These are phyloP conservation scores for Fusarium subglutinans DNA, from an alignment of 2,329 filamentous ascomycete genomes.

Conservation along the genomic window DNA sequence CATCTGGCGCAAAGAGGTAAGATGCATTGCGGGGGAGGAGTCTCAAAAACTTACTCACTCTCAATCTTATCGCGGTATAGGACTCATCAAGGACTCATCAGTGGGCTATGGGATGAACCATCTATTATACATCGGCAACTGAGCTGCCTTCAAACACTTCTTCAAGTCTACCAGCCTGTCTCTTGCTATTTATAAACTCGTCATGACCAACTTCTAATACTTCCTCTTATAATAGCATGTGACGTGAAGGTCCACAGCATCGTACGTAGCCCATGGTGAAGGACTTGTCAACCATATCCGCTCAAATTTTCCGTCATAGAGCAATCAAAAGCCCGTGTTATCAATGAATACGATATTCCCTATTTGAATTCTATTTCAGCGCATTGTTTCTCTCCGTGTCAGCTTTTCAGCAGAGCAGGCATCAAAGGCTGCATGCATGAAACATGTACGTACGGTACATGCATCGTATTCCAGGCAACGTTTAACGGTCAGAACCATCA, in stretches of 20 bases:
- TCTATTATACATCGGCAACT: background rate
- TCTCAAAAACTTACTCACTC: background rate
- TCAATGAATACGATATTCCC: background rate
- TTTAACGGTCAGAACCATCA: background rate
- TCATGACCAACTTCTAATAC: too few relatives aligned
- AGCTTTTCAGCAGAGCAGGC: background rate
- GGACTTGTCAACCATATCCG: background rate
- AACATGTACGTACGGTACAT: background rate
- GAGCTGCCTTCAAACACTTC: background rate
- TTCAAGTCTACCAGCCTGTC: background rate
- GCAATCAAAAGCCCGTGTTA: background rate
- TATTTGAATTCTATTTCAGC: background rate
- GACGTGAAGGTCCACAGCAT: constrained; percentile 7
- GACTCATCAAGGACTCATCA: background rate
- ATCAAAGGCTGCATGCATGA: background rate
- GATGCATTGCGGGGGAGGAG: constrained; percentile 31
- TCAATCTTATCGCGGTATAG: background rate
- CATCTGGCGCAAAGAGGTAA: constrained; percentile 19
- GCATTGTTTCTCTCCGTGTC: accelerated
- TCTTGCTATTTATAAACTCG: background rate
- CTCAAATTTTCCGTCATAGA: background rate
- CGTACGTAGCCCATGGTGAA: background rate
- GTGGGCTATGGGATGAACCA: background rate
- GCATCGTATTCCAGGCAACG: constrained; percentile 5
- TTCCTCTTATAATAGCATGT: background rate